phyloP scores from a whole-genome alignment of 2,329 filamentous ascomycete species.

The Botryosphaeria dothidea region DNA sequence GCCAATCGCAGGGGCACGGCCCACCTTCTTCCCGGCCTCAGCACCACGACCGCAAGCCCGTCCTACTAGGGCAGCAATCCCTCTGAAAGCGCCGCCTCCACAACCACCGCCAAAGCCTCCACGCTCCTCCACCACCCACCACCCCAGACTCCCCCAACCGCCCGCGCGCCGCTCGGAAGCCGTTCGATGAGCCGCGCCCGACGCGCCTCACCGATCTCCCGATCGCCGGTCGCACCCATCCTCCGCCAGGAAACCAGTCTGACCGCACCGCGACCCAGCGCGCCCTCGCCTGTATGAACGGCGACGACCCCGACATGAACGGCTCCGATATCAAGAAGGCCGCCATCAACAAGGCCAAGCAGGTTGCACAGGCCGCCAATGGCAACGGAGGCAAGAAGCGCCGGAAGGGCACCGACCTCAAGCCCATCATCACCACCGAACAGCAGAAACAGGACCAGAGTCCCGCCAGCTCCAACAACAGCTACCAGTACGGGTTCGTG shows the following conservation, averaged over 20 bases:
- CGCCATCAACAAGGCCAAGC: constrained; percentile 66
- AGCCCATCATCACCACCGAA: constrained; percentile 76
- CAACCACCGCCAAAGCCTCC: constrained; percentile 25
- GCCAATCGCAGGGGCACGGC: constrained; percentile 18
- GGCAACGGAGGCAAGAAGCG: constrained; percentile 67
- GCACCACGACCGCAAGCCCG: constrained; percentile 13
- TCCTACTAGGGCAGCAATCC: constrained; percentile 15
- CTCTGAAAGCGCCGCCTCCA: constrained; percentile 29
- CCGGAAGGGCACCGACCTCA: constrained; percentile 69
- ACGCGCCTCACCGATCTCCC: constrained; percentile 26
- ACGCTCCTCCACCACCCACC: constrained; percentile 21
- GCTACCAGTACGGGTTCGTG: constrained; percentile 45
- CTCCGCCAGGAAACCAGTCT: constrained; percentile 1
- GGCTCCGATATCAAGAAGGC: constrained; percentile 65
- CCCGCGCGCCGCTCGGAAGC: constrained; percentile 4
- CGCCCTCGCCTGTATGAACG: constrained; percentile 16
- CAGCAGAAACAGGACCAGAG: constrained; percentile 50
- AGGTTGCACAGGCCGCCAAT: constrained; percentile 60
- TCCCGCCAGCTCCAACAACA: constrained; percentile 35
- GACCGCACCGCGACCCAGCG: constrained; percentile 16
- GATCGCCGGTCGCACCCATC: constrained; percentile 23
- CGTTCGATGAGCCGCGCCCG: constrained; percentile 32
- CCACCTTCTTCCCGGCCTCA: constrained; percentile 15
- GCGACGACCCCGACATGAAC: constrained; percentile 52
- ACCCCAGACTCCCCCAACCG: constrained; percentile 22